Evolutionary conservation across 176 grass and related monocot genomes (phyloP).

Genomic region (Neostapfia colusana): DNA sequence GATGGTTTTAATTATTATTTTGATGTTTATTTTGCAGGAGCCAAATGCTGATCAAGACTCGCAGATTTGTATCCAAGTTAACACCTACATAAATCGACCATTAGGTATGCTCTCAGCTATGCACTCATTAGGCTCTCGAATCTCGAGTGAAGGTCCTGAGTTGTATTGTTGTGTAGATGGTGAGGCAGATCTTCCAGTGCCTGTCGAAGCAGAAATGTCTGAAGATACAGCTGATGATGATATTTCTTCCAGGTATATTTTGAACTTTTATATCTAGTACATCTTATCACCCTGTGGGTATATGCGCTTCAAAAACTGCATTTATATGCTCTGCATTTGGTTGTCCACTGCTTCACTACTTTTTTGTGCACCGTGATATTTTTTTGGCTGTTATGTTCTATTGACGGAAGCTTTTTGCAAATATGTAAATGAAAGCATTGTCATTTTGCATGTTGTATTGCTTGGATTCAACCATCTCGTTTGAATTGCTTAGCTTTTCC

Average conservation of each 20-base stretch:
- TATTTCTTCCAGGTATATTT: conserved; percentile 86
- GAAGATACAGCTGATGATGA: conserved; percentile 95
- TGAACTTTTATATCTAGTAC: neutral
- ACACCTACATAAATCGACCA: conserved; percentile 74
- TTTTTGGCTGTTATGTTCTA: neutral
- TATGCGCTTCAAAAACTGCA: conserved; percentile 14
- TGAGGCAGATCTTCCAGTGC: conserved; percentile 67
- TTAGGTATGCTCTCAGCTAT: conserved; percentile 59
- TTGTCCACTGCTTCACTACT: neutral
- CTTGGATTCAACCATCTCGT: too few relatives aligned
- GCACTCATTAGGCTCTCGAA: conserved; percentile 30
- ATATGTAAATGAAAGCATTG: neutral
- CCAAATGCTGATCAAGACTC: conserved; percentile 65
- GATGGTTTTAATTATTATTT: neutral
- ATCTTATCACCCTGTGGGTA: conserved; percentile 10
- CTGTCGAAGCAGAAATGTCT: conserved; percentile 80
- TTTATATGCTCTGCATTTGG: conserved; percentile 9
- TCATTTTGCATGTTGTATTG: neutral
- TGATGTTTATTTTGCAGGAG: conserved; percentile 48
- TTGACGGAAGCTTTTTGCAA: neutral
- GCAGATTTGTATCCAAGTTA: conserved; percentile 72
- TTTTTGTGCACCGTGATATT: neutral
- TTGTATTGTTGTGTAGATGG: conserved; percentile 55
- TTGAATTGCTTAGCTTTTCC: too few relatives aligned
- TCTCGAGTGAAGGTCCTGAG: conserved; percentile 14